Evolutionary conservation across 176 grass and related monocot species (phyloP).

Genomic region (Tillandsia leiboldiana): DNA sequence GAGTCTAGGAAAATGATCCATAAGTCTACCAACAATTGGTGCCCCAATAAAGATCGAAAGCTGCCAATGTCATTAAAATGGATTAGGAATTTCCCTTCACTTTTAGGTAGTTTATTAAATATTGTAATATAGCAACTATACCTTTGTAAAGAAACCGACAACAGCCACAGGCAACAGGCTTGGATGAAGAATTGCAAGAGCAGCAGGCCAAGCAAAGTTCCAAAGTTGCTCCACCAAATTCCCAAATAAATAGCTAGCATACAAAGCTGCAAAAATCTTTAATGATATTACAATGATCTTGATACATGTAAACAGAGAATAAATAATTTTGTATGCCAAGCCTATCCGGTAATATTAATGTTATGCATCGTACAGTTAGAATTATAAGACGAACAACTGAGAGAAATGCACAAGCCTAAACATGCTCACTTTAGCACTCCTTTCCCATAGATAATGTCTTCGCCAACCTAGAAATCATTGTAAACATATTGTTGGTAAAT

Average conservation of each 20-base stretch:
- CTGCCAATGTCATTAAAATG: conserved; percentile 36
- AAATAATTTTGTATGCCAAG: not conserved
- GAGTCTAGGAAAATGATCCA: conserved; percentile 90
- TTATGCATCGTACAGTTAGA: not conserved
- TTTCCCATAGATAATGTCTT: not conserved
- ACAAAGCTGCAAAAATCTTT: conserved; percentile 57
- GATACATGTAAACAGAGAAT: not conserved
- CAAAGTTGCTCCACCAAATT: conserved; percentile 93
- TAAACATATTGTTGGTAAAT: too few species aligned
- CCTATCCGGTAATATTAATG: not conserved
- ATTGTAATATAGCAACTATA: conserved; percentile 14
- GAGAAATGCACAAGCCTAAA: not conserved
- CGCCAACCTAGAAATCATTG: not conserved
- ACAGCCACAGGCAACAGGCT: conserved; percentile 84
- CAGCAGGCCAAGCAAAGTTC: conserved; percentile 91
- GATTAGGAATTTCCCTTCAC: conserved; percentile 3
- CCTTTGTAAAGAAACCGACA: conserved; percentile 94
- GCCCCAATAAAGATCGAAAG: conserved; percentile 75
- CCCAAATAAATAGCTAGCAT: conserved; percentile 76
- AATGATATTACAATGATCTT: conserved; percentile 20
- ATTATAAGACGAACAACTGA: not conserved
- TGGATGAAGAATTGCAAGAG: conserved; percentile 78
- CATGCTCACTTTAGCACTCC: not conserved
- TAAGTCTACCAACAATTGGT: conserved; percentile 79
- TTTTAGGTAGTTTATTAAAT: not conserved